A percentile compares a stretch with the other conserved stretches of the same genome.
phyloP scores from a whole-genome alignment of 140 eudicot genomes.

The Senecio squalidus region DNA sequence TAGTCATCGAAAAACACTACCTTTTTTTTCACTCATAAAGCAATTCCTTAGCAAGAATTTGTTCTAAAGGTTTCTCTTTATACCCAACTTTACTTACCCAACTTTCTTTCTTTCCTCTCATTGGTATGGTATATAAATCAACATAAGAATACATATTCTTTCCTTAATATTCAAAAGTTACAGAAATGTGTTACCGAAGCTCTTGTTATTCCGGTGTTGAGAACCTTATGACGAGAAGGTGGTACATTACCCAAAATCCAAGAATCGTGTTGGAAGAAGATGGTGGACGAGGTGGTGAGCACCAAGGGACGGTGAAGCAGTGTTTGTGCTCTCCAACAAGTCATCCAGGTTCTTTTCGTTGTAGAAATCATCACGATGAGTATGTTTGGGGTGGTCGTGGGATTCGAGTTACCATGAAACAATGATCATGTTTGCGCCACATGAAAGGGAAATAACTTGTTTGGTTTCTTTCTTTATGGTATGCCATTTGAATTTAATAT shows the following conservation, averaged over 20 bases:
- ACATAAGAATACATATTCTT: conserved; percentile 23
- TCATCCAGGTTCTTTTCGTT: conserved; percentile 71
- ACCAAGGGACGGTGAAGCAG: conserved; percentile 20
- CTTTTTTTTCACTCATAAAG: conserved; percentile 29
- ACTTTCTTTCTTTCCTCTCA: conserved; percentile 36
- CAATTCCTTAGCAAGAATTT: conserved; percentile 44
- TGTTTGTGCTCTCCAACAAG: conserved; percentile 73
- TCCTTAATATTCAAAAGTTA: conserved; percentile 16
- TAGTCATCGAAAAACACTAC: conserved; percentile 20
- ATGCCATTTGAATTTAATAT: conserved; percentile 3
- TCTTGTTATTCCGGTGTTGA: conserved; percentile 28
- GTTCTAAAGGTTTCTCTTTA: conserved; percentile 37
- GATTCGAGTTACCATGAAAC: conserved; percentile 11
- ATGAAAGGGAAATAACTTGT: background rate
- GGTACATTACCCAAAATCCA: conserved; percentile 24
- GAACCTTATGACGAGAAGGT: conserved; percentile 17
- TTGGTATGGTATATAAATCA: conserved; percentile 23
- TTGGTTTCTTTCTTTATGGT: conserved; percentile 12
- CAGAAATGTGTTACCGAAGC: conserved; percentile 43
- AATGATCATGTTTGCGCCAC: background rate
- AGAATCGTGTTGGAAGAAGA: conserved; percentile 15
- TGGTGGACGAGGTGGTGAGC: conserved; percentile 13
- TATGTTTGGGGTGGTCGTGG: conserved; percentile 60
- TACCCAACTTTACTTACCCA: conserved; percentile 50
- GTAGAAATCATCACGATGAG: conserved; percentile 49